phyloP scores from a whole-genome alignment of 2,329 filamentous ascomycete genomes.

The Phaeophleospora eucalypticola region DNA sequence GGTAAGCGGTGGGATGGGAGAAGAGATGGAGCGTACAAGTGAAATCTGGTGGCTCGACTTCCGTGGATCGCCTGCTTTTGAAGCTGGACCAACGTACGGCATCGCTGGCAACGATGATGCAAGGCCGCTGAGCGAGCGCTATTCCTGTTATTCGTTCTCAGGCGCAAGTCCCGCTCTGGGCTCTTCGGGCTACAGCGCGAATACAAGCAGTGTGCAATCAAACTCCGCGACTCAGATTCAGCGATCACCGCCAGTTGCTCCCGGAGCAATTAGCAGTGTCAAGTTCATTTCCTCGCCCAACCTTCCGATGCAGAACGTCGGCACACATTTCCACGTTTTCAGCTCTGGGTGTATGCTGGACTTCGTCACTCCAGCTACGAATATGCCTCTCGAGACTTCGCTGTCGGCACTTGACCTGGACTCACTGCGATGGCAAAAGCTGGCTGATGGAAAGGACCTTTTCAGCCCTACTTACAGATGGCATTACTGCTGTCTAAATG shows the following conservation, averaged over 20 bases:
- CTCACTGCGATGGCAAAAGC: slow-evolving; percentile 85
- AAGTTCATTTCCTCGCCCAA: slow-evolving; percentile 85
- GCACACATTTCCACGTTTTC: slow-evolving; percentile 93
- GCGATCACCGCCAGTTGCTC: slow-evolving; percentile 57
- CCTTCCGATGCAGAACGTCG: slow-evolving; percentile 81
- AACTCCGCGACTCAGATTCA: slow-evolving; percentile 42
- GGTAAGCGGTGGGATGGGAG: slow-evolving; percentile 92
- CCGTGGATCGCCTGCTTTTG: slow-evolving; percentile 79
- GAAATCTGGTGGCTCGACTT: slow-evolving; percentile 98
- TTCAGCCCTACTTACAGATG: slow-evolving; percentile 90
- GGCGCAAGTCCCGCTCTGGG: slow-evolving; percentile 32
- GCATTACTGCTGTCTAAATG: slow-evolving; percentile 97
- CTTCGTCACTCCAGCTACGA: slow-evolving; percentile 87
- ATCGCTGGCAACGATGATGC: slow-evolving; percentile 31
- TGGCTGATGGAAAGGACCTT: slow-evolving; percentile 90
- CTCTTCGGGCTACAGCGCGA: slow-evolving; percentile 64
- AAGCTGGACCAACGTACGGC: slow-evolving; percentile 32
- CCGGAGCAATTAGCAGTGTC: slow-evolving; percentile 82
- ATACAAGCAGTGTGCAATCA: slow-evolving; percentile 59
- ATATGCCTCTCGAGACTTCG: slow-evolving; percentile 84
- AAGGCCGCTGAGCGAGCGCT: slow-evolving; percentile 31
- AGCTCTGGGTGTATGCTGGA: slow-evolving; percentile 89
- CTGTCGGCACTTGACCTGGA: slow-evolving; percentile 84
- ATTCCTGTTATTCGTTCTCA: slow-evolving; percentile 23
- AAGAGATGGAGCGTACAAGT: slow-evolving; percentile 94